Percentiles rank a stretch among this genome's conserved stretches.
Evolutionary conservation across 352 stramenopile genomes (phyloP).

Genomic region (Phytopythium kandeliae): DNA sequence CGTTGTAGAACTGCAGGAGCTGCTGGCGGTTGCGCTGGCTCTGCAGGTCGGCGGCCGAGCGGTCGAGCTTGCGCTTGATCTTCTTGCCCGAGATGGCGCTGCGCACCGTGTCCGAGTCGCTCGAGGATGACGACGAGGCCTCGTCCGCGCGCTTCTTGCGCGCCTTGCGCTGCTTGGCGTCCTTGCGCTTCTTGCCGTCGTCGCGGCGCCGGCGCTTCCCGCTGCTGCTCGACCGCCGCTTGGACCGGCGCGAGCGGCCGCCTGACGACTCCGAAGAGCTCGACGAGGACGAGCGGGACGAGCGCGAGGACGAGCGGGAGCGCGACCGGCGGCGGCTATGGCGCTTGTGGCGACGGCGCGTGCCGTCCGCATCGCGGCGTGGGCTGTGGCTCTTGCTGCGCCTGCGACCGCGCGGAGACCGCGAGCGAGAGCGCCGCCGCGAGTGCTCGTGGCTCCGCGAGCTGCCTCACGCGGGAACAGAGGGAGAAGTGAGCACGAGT

Average conservation of each 20-base stretch:
- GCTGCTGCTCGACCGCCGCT: slow-evolving; percentile 15
- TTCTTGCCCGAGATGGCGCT: slow-evolving; percentile 85
- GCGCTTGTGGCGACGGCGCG: neutral
- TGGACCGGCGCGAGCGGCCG: neutral
- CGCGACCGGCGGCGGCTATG: neutral
- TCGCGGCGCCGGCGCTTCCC: slow-evolving; percentile 20
- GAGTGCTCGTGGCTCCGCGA: neutral
- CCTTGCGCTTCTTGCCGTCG: slow-evolving; percentile 18
- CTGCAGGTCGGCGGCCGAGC: slow-evolving; percentile 50
- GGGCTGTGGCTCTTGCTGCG: neutral
- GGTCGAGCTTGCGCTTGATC: slow-evolving; percentile 75
- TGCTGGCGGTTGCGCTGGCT: slow-evolving; percentile 71
- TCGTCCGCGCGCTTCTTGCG: slow-evolving; percentile 19
- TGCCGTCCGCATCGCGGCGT: neutral
- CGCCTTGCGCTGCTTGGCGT: slow-evolving; percentile 9
- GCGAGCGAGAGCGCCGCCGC: neutral
- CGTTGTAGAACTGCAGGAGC: slow-evolving; percentile 85
- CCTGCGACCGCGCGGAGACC: neutral
- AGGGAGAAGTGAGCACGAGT: too few relatives aligned
- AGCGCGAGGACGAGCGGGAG: slow-evolving; percentile 12
- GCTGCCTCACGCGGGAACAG: too few relatives aligned
- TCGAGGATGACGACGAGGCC: slow-evolving; percentile 28
- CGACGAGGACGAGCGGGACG: slow-evolving; percentile 3
- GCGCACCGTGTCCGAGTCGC: slow-evolving; percentile 58
- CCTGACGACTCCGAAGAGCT: slow-evolving; percentile 6